phyloP scores from a whole-genome alignment of 139 green algal species.

The Asterochloris sp. region DNA sequence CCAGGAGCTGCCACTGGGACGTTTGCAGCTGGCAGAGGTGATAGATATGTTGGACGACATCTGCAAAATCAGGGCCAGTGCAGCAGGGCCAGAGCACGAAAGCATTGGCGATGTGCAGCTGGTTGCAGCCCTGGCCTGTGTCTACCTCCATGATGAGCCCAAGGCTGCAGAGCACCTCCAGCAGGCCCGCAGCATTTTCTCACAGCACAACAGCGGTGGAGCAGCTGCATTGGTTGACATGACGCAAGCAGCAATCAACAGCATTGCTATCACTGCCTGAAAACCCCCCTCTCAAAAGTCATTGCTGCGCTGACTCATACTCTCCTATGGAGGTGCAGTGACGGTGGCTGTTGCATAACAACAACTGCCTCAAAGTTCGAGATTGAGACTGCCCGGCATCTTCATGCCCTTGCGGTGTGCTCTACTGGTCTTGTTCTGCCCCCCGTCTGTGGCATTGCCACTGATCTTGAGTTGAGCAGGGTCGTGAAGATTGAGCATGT shows the following conservation, averaged over 20 bases:
- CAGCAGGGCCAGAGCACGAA: slow-evolving; percentile 32
- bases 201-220: not conserved
- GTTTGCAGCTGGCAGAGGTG: slow-evolving; percentile 41
- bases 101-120: slow-evolving; percentile 47
- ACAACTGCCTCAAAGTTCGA: no score
- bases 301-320: no score
- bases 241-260: no score
- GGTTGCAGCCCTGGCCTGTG: slow-evolving; percentile 50
- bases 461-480: slow-evolving; percentile 9
- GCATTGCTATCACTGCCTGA: no score
- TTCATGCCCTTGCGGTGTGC: no score
- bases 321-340: no score
- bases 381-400: no score
- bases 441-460: not conserved
- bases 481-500: slow-evolving; percentile 27
- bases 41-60: slow-evolving; percentile 76
- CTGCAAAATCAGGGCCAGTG: slow-evolving; percentile 14
- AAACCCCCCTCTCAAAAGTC: no score
- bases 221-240: no score
- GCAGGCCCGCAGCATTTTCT: not conserved
- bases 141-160: slow-evolving; percentile 48
- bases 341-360: no score
- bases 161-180: not conserved
- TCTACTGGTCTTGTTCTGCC: no score
- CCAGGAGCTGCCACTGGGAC: slow-evolving; percentile 15